phyloP scores from a whole-genome alignment of 345 rosid species.

The Physaria fendleri region DNA sequence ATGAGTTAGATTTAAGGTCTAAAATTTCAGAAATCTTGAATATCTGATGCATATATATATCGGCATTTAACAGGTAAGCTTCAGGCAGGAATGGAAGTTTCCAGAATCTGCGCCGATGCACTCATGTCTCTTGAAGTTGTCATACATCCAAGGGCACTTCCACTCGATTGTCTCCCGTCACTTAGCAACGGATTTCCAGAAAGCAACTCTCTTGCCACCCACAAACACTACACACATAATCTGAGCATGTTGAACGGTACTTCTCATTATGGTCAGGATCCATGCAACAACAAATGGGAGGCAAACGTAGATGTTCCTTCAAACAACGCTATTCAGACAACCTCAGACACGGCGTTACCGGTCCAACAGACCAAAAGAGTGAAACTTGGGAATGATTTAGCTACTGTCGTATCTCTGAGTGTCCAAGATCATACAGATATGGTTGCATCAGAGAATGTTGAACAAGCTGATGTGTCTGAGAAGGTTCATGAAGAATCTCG shows the following conservation, averaged over 20 bases:
- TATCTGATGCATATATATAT: conserved; percentile 17
- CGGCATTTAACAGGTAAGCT: conserved; percentile 38
- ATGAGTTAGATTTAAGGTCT: not conserved
- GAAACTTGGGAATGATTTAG: conserved; percentile 23
- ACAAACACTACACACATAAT: conserved; percentile 23
- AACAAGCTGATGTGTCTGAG: conserved; percentile 11
- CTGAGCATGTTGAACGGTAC: conserved; percentile 20
- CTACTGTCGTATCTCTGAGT: conserved; percentile 22
- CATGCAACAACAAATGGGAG: conserved; percentile 33
- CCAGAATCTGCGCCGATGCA: conserved; percentile 68
- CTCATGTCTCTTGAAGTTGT: conserved; percentile 69
- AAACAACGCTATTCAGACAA: conserved; percentile 18
- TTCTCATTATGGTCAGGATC: conserved; percentile 39
- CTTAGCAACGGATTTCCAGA: conserved; percentile 18
- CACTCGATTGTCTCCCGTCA: conserved; percentile 40
- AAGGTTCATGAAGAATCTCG: conserved; percentile 25
- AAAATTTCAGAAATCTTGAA: not conserved
- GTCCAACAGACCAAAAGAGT: conserved; percentile 15
- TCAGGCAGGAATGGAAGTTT: conserved; percentile 48
- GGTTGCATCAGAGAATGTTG: conserved; percentile 24
- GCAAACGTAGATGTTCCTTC: conserved; percentile 27
- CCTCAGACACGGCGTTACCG: conserved; percentile 10
- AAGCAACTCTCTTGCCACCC: conserved; percentile 24
- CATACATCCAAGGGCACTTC: conserved; percentile 76
- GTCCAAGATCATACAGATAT: conserved; percentile 20